A percentile compares a stretch with the other conserved stretches of the same genome.
phyloP scores from a whole-genome alignment of 495 filamentous ascomycete genomes.

The Elasticomyces elasticus region DNA sequence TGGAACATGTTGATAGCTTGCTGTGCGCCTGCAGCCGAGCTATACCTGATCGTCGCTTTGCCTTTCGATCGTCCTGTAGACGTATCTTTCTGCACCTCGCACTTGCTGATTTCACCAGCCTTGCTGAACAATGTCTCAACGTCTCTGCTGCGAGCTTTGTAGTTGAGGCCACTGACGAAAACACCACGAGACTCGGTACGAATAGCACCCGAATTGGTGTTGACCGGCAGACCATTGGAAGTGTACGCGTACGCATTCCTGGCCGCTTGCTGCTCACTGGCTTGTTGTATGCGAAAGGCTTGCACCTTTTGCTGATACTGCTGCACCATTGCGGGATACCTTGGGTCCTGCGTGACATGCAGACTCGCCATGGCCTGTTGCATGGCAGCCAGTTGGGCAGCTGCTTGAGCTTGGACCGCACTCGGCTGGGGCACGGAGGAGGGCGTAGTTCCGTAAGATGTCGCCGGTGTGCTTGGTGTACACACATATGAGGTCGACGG shows the following conservation, averaged over 20 bases:
- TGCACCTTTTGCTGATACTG: background rate
- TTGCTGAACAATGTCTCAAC: slow-evolving; percentile 20
- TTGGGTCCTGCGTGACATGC: background rate
- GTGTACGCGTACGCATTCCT: slow-evolving; percentile 14
- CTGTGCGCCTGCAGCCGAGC: slow-evolving; percentile 20
- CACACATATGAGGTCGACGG: background rate
- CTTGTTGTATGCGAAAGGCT: background rate
- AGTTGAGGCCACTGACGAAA: slow-evolving; percentile 27
- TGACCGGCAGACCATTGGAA: slow-evolving; percentile 24
- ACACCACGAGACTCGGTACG: slow-evolving; percentile 27
- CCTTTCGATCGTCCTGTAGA: slow-evolving; percentile 23
- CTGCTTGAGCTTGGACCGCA: background rate
- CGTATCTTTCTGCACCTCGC: slow-evolving; percentile 20
- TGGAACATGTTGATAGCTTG: slow-evolving; percentile 22
- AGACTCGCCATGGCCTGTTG: background rate
- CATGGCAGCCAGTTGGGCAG: background rate
- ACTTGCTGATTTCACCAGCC: slow-evolving; percentile 12
- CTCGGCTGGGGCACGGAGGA: background rate
- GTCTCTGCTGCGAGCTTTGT: slow-evolving; percentile 15
- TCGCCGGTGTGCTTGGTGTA: background rate
- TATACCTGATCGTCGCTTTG: slow-evolving; percentile 24
- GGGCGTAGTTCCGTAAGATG: background rate
- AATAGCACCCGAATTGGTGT: slow-evolving; percentile 20
- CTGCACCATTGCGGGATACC: slow-evolving; percentile 1
- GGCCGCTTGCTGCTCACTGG: background rate